Percentiles rank a stretch among this genome's conserved stretches.
Evolutionary conservation across 768 basidiomycete genomes (phyloP).

Genomic region (Panellus pusillus): DNA sequence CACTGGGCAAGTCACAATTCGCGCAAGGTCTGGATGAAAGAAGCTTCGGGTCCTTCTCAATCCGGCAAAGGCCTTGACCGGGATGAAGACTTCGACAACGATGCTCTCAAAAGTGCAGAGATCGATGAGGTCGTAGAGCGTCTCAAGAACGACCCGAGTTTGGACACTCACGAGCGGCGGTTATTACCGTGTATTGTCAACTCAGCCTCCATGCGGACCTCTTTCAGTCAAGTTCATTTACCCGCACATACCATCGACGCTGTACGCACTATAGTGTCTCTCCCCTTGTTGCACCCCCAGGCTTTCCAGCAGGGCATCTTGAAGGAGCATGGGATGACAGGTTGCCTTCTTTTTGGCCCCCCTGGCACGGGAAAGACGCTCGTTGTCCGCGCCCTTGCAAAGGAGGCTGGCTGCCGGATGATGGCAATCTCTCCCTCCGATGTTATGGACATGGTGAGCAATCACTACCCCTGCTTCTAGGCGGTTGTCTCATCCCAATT

Average conservation of each 20-base stretch:
- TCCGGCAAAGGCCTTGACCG: slow-evolving; percentile 31
- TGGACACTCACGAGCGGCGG: slow-evolving; percentile 80
- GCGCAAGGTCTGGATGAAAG: slow-evolving; percentile 63
- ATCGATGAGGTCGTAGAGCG: slow-evolving; percentile 75
- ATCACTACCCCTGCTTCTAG: slow-evolving; percentile 5
- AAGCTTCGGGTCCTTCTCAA: slow-evolving; percentile 35
- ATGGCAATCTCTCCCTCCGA: slow-evolving; percentile 87
- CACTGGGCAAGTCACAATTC: slow-evolving; percentile 49
- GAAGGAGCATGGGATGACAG: slow-evolving; percentile 89
- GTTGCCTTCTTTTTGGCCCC: slow-evolving; percentile 90
- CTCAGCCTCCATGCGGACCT: slow-evolving; percentile 78
- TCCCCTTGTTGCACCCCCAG: slow-evolving; percentile 82
- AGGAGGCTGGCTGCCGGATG: slow-evolving; percentile 94
- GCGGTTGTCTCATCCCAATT: neutral
- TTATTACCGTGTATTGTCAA: slow-evolving; percentile 87
- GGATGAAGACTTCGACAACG: slow-evolving; percentile 34
- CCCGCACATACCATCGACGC: slow-evolving; percentile 89
- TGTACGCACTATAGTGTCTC: slow-evolving; percentile 85
- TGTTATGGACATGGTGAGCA: slow-evolving; percentile 89
- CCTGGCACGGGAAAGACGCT: slow-evolving; percentile 90
- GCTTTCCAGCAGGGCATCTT: slow-evolving; percentile 89
- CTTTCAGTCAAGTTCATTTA: slow-evolving; percentile 86
- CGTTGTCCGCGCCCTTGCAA: slow-evolving; percentile 85
- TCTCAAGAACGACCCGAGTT: slow-evolving; percentile 70
- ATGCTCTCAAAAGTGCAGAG: slow-evolving; percentile 50